Percentiles rank a stretch among this genome's conserved stretches.
These are phyloP conservation scores for Salix exigua DNA, from an alignment of 345 rosid species.

Conservation along the genomic window DNA sequence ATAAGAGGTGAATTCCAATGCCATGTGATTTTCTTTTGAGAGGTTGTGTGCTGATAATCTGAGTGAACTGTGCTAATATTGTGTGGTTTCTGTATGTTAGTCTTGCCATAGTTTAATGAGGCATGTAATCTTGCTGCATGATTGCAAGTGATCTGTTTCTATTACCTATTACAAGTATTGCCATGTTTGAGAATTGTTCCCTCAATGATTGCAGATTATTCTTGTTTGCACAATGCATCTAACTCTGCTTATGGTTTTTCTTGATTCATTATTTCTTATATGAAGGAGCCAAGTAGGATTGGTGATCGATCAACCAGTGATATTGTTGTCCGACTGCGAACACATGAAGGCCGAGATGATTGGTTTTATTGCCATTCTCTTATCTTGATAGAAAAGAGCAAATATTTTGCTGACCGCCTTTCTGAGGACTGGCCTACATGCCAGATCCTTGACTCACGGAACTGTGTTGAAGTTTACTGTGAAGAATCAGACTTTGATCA, in stretches of 20 bases:
- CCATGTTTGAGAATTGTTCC: neutral
- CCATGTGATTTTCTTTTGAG: neutral
- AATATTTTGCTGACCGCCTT: slow-evolving; percentile 80
- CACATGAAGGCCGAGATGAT: slow-evolving; percentile 75
- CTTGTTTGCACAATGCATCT: neutral
- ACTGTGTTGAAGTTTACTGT: slow-evolving; percentile 81
- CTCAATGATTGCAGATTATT: neutral
- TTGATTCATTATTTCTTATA: slow-evolving; percentile 31
- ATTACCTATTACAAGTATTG: neutral
- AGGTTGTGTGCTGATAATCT: too few relatives aligned
- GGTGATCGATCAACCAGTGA: slow-evolving; percentile 83
- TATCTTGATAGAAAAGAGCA: slow-evolving; percentile 62
- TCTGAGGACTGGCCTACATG: slow-evolving; percentile 92
- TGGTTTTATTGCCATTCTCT: slow-evolving; percentile 82
- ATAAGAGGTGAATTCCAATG: neutral
- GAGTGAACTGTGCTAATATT: too few relatives aligned
- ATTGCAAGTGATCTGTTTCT: neutral
- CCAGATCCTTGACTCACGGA: slow-evolving; percentile 86
- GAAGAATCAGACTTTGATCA: slow-evolving; percentile 69
- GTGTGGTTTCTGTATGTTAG: too few relatives aligned
- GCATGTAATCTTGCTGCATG: neutral
- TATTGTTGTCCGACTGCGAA: slow-evolving; percentile 80
- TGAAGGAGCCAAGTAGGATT: slow-evolving; percentile 40
- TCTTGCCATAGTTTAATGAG: neutral
- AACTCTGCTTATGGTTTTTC: slow-evolving; percentile 4